These are phyloP conservation scores for Erucastrum elatum DNA, from an alignment of 345 rosid species.

Conservation along the genomic window DNA sequence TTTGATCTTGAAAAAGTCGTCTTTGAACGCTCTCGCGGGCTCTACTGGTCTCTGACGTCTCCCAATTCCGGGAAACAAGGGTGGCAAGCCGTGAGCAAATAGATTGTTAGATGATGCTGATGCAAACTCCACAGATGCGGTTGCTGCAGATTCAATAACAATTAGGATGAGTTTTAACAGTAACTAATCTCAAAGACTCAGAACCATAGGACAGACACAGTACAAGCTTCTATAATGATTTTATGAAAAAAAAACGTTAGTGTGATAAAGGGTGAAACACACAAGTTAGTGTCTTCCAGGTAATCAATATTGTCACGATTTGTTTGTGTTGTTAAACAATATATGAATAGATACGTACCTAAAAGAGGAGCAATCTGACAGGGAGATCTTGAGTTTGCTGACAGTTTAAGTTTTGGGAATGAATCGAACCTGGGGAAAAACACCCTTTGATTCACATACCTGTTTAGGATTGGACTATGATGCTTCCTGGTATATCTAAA, in stretches of 20 bases:
- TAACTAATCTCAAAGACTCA: too few species aligned
- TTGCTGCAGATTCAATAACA: too few species aligned
- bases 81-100: conserved; percentile 29
- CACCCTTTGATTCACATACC: conserved; percentile 10
- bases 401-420: background rate
- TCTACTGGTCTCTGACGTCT: background rate
- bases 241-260: background rate
- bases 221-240: background rate
- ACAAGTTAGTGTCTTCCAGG: background rate
- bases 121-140: too few species aligned
- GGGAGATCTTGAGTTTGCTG: conserved; percentile 12
- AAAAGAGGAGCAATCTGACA: conserved; percentile 15
- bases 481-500: background rate
- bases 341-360: background rate
- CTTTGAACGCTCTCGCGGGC: background rate
- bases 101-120: too few species aligned
- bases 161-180: too few species aligned
- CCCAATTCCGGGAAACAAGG: conserved; percentile 10
- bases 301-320: background rate
- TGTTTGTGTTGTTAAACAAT: background rate
- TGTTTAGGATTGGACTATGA: conserved; percentile 2
- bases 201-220: background rate
- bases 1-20: background rate
- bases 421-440: conserved; percentile 4
- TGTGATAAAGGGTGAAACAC: background rate